Evolutionary conservation across 2,329 filamentous ascomycete species (phyloP).

Genomic region (Pestalotiopsis sp.): DNA sequence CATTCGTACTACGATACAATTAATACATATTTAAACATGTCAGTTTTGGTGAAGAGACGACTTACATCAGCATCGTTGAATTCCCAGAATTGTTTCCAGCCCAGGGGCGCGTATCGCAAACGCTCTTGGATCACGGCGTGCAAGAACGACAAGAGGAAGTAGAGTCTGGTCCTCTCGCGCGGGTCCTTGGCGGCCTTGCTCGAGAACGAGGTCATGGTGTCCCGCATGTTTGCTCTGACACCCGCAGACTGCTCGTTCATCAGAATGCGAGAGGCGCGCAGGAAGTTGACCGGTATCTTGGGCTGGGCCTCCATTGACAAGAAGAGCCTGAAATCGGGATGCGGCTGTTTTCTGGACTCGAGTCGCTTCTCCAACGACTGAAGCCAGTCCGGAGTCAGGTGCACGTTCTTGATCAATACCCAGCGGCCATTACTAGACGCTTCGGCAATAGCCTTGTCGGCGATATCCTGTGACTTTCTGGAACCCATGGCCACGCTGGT

Average conservation of each 20-base stretch:
- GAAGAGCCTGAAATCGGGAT: conserved; percentile 91
- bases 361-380: conserved; percentile 97
- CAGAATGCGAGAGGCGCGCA: conserved; percentile 88
- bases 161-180: conserved; percentile 86
- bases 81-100: conserved; percentile 99
- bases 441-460: conserved; percentile 92
- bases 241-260: conserved; percentile 99
- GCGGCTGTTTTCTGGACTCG: conserved; percentile 83
- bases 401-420: conserved; percentile 99
- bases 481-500: conserved; percentile 99
- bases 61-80: conserved; percentile 99
- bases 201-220: conserved; percentile 83
- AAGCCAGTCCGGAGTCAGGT: conserved; percentile 92
- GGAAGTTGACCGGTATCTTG: conserved; percentile 94
- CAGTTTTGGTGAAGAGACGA: conserved; percentile 24
- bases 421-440: conserved; percentile 90
- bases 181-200: conserved; percentile 76
- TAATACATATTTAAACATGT: conserved; percentile 11
- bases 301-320: conserved; percentile 96
- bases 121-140: conserved; percentile 96
- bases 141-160: conserved; percentile 88
- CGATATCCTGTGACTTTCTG: conserved; percentile 86
- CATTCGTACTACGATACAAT: conserved; percentile 77
- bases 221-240: conserved; percentile 97
- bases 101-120: conserved; percentile 89